Evolutionary conservation across 2,329 filamentous ascomycete genomes (phyloP).

Genomic region (Cladophialophora yegresii): DNA sequence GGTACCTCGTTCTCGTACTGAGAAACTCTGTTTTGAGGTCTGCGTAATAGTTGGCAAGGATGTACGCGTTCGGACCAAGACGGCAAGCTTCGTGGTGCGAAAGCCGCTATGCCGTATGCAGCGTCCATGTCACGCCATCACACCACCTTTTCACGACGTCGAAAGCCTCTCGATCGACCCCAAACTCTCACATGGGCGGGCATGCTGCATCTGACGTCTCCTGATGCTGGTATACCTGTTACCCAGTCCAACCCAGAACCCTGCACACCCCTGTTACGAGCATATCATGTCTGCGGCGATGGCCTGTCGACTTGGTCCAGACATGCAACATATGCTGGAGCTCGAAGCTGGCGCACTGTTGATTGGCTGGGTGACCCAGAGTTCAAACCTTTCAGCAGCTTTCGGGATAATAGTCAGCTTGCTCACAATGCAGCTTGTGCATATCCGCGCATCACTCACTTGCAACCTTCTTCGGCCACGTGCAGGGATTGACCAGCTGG

Average conservation of each 20-base stretch:
- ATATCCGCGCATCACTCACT: slow-evolving; percentile 3
- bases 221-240: slow-evolving; percentile 4
- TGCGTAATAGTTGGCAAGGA: background rate
- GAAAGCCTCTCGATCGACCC: background rate
- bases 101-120: background rate
- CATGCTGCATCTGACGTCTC: background rate
- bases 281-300: background rate
- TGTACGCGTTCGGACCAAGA: background rate
- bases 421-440: slow-evolving; percentile 20
- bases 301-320: background rate
- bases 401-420: slow-evolving; percentile 11
- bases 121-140: background rate
- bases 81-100: background rate
- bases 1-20: background rate
- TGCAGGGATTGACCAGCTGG: slow-evolving; percentile 17
- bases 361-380: background rate
- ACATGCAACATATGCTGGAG: background rate
- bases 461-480: slow-evolving; percentile 19
- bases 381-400: background rate
- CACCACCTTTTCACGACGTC: slow-evolving; percentile 1
- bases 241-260: background rate
- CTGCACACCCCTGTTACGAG: background rate
- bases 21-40: background rate
- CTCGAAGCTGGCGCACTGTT: background rate
- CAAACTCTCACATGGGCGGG: background rate